phyloP scores from a whole-genome alignment of 1,284 basidiomycete genomes.

The Hypsizygus ulmarius region DNA sequence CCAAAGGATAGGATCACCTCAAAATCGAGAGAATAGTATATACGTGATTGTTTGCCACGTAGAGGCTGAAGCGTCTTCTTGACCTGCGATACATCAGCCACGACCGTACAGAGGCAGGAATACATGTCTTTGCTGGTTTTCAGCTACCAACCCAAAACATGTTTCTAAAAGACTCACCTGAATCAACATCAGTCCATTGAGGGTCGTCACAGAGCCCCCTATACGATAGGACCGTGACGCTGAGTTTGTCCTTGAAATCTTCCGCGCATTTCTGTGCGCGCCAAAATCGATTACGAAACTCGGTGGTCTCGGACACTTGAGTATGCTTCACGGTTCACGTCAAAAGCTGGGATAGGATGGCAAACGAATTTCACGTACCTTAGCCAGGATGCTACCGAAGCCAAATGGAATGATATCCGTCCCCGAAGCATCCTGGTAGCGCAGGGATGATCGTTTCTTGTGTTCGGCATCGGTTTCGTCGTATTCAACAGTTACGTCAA shows the following conservation, averaged over 20 bases:
- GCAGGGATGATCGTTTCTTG: constrained; percentile 3
- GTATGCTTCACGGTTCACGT: too few relatives aligned
- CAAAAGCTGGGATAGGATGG: too few relatives aligned
- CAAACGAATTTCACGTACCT: too few relatives aligned
- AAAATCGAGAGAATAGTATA: constrained; percentile 35
- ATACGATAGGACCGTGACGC: constrained; percentile 38
- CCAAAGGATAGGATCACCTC: constrained; percentile 44
- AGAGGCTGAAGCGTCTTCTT: background rate
- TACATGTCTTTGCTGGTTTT: too few relatives aligned
- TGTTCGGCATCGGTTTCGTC: constrained; percentile 35
- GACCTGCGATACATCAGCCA: background rate
- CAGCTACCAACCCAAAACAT: too few relatives aligned
- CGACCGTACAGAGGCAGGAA: background rate
- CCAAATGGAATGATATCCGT: constrained; percentile 13
- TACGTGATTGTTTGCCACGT: constrained; percentile 13
- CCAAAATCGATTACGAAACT: constrained; percentile 23
- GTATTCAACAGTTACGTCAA: constrained; percentile 28
- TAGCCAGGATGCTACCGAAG: constrained; percentile 26
- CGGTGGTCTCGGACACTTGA: constrained; percentile 31
- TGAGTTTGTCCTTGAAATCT: constrained; percentile 20
- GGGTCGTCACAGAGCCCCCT: constrained; percentile 35
- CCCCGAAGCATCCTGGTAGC: constrained; percentile 3
- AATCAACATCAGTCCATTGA: constrained; percentile 44
- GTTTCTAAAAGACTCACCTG: constrained; percentile 35
- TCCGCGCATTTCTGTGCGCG: constrained; percentile 2